phyloP scores from a whole-genome alignment of 331 rosid species.

The Telfairia occidentalis region DNA sequence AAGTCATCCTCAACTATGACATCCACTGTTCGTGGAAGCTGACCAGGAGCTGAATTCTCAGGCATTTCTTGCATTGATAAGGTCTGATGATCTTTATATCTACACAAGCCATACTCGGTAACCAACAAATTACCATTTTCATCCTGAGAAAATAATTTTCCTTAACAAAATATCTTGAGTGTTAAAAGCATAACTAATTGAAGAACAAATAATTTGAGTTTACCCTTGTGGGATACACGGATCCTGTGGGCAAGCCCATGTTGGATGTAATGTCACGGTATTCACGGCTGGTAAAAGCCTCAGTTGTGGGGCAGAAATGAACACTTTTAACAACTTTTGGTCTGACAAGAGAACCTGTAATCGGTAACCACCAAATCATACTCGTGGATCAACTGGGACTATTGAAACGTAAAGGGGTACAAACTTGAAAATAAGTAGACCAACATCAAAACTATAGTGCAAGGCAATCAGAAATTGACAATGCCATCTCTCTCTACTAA shows the following conservation, averaged over 20 bases:
- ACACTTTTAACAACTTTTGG: constrained; percentile 98
- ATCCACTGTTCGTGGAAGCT: constrained; percentile 96
- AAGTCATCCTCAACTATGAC: constrained; percentile 81
- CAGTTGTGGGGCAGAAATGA: constrained; percentile 85
- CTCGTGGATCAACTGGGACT: neutral
- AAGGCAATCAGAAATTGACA: neutral
- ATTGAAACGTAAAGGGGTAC: neutral
- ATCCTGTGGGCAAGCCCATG: constrained; percentile 89
- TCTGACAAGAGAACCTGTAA: constrained; percentile 89
- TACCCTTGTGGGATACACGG: constrained; percentile 99
- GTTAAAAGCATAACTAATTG: constrained; percentile 1
- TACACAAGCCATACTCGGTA: constrained; percentile 92
- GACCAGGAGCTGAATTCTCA: constrained; percentile 98
- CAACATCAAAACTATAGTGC: neutral
- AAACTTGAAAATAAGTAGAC: neutral
- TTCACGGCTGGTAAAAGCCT: constrained; percentile 59
- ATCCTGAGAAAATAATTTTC: constrained; percentile 36
- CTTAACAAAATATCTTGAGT: neutral
- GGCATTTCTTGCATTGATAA: constrained; percentile 97
- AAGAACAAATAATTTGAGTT: constrained; percentile 22
- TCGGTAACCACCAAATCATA: constrained; percentile 8
- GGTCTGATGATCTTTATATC: constrained; percentile 92
- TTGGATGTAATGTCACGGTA: constrained; percentile 92
- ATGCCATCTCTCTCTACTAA: too few relatives aligned
- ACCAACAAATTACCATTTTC: constrained; percentile 82